Conservation (phyloP, 306 rosid genomes). For the Begonia fuchsioides region DNA sequence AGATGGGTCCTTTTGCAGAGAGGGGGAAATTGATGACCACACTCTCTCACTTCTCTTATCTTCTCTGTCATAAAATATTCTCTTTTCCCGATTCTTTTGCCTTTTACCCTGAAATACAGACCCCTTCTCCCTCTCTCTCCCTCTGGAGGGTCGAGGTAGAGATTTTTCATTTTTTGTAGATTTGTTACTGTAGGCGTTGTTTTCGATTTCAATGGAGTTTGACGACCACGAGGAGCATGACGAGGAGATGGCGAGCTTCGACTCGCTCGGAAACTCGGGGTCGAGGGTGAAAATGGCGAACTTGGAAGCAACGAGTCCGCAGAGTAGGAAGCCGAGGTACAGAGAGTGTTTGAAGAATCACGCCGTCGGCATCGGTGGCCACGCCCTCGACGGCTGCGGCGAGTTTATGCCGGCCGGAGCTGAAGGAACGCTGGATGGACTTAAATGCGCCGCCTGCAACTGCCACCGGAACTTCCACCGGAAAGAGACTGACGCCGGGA, state of each 20-base stretch:
- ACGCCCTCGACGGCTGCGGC: constrained; percentile 88
- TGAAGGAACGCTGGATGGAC: constrained; percentile 60
- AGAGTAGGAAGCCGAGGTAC: constrained; percentile 36
- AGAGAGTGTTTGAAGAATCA: constrained; percentile 87
- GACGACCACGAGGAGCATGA: constrained; percentile 77
- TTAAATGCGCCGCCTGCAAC: constrained; percentile 91
- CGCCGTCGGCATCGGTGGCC: constrained; percentile 78
- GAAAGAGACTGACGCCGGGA: constrained; percentile 28
- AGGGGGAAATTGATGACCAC: too few relatives aligned
- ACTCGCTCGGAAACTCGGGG: constrained; percentile 32
- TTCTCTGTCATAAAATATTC: constrained; percentile 1
- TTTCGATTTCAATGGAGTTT: constrained; percentile 37
- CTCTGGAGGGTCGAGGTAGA: too few relatives aligned
- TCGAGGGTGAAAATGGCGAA: constrained; percentile 21
- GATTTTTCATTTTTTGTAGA: background rate
- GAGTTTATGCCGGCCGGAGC: constrained; percentile 70
- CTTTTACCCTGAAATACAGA: background rate
- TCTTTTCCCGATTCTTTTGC: background rate
- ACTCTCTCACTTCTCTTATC: constrained; percentile 15
- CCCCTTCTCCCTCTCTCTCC: background rate
- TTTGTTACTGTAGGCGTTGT: background rate
- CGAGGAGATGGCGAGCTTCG: constrained; percentile 56
- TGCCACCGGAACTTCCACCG: constrained; percentile 99
- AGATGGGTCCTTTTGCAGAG: too few relatives aligned
- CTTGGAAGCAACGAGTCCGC: constrained; percentile 12